These are phyloP conservation scores for Colletotrichum godetiae DNA, from an alignment of 2,329 filamentous ascomycete genomes.

Conservation along the genomic window DNA sequence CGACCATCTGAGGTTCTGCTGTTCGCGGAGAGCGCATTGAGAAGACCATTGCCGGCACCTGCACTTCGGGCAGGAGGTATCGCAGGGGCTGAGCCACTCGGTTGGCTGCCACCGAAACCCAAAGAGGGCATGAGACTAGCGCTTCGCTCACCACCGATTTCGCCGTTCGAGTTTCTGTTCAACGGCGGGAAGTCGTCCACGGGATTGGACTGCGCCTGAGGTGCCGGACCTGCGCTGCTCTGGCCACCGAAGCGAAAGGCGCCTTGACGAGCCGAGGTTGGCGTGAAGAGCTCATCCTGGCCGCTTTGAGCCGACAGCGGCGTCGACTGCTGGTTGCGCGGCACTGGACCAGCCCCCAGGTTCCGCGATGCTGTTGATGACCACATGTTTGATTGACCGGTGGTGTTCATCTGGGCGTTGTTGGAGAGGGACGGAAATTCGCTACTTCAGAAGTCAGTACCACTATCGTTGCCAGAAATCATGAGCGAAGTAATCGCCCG, in stretches of 20 bases:
- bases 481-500: not conserved
- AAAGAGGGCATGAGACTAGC: constrained; percentile 64
- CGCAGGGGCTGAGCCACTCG: constrained; percentile 47
- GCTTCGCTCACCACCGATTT: constrained; percentile 67
- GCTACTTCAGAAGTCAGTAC: constrained; percentile 52
- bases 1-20: constrained; percentile 61
- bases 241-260: constrained; percentile 67
- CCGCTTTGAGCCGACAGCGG: constrained; percentile 62
- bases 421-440: constrained; percentile 76
- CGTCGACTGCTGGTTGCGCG: constrained; percentile 62
- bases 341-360: constrained; percentile 57
- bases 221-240: constrained; percentile 45
- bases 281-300: constrained; percentile 59
- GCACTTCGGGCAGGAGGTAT: constrained; percentile 53
- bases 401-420: constrained; percentile 64
- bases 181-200: constrained; percentile 73
- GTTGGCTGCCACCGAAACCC: constrained; percentile 63
- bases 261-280: constrained; percentile 58
- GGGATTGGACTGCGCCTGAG: constrained; percentile 59
- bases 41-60: constrained; percentile 65
- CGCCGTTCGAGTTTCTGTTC: constrained; percentile 66
- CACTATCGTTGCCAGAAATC: not conserved
- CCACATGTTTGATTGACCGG: constrained; percentile 66
- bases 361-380: constrained; percentile 61
- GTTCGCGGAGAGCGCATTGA: constrained; percentile 73